phyloP scores from a whole-genome alignment of 2,329 filamentous ascomycete genomes.

The Xylaria sp. region DNA sequence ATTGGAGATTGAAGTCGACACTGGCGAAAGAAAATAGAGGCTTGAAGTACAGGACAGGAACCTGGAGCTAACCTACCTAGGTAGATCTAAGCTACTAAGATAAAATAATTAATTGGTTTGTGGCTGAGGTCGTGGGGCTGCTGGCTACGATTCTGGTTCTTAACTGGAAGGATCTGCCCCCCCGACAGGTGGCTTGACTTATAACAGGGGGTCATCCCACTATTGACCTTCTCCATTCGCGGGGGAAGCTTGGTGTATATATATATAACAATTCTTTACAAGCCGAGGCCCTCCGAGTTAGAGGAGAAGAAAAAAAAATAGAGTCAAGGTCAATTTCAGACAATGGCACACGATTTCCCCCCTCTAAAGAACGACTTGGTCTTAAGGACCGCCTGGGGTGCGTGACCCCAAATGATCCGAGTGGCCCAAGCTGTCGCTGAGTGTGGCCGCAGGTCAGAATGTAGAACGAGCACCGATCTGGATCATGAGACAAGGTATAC shows the following conservation, averaged over 20 bases:
- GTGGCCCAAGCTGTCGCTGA: conserved; percentile 38
- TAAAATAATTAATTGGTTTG: neutral
- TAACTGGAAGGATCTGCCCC: neutral
- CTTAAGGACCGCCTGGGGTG: conserved; percentile 89
- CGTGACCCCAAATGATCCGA: conserved; percentile 46
- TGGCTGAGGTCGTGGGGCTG: conserved; percentile 7
- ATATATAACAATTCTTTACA: too few species aligned
- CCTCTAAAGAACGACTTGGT: conserved; percentile 93
- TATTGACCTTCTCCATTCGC: conserved; percentile 13
- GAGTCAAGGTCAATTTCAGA: conserved; percentile 42
- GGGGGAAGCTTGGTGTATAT: neutral
- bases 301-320: neutral
- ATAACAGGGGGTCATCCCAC: conserved; percentile 37
- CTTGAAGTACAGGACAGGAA: neutral
- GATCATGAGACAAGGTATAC: conserved; percentile 97
- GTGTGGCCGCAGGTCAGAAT: conserved; percentile 73
- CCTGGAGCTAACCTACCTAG: neutral
- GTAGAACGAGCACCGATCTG: conserved; percentile 95
- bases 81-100: neutral
- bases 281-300: conserved; percentile 3
- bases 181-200: conserved; percentile 11
- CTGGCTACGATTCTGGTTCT: too few species aligned
- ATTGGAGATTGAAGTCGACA: neutral
- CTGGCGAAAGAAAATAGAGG: neutral
- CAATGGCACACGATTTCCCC: conserved; percentile 78